These are phyloP conservation scores for Pseudonectria buxi DNA, from an alignment of 2,329 filamentous ascomycete species.

Conservation along the genomic window DNA sequence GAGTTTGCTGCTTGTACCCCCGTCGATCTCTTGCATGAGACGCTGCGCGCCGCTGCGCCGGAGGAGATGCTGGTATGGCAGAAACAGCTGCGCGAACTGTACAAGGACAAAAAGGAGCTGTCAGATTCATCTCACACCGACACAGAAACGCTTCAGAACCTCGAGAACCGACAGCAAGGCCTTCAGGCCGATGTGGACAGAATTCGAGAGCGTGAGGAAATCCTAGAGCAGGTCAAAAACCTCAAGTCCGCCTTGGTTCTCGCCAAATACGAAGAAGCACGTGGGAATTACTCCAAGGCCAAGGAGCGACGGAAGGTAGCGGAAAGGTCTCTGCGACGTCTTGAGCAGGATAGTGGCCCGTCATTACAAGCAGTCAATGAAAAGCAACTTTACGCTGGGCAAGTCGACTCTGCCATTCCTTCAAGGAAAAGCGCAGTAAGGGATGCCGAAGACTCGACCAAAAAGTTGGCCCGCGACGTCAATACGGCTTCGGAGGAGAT, in stretches of 20 bases:
- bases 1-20: constrained; percentile 84
- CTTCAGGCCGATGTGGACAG: constrained; percentile 79
- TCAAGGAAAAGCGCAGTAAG: constrained; percentile 49
- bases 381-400: constrained; percentile 60
- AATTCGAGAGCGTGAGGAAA: constrained; percentile 65
- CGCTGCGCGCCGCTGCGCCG: constrained; percentile 79
- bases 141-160: constrained; percentile 54
- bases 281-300: constrained; percentile 39
- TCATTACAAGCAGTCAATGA: constrained; percentile 59
- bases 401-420: constrained; percentile 49
- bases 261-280: constrained; percentile 55
- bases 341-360: constrained; percentile 58
- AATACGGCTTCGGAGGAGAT: constrained; percentile 30
- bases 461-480: constrained; percentile 36
- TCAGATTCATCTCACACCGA: constrained; percentile 52
- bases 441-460: constrained; percentile 45
- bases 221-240: constrained; percentile 56
- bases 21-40: constrained; percentile 75
- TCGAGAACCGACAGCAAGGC: constrained; percentile 66
- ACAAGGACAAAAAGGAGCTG: constrained; percentile 59
- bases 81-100: constrained; percentile 61
- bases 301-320: constrained; percentile 52
- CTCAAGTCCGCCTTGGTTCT: constrained; percentile 61
- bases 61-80: constrained; percentile 76
- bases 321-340: constrained; percentile 46